Base-by-base conservation (phyloP, 1,139 yeast species). In the Blastobotrys apis region DNA sequence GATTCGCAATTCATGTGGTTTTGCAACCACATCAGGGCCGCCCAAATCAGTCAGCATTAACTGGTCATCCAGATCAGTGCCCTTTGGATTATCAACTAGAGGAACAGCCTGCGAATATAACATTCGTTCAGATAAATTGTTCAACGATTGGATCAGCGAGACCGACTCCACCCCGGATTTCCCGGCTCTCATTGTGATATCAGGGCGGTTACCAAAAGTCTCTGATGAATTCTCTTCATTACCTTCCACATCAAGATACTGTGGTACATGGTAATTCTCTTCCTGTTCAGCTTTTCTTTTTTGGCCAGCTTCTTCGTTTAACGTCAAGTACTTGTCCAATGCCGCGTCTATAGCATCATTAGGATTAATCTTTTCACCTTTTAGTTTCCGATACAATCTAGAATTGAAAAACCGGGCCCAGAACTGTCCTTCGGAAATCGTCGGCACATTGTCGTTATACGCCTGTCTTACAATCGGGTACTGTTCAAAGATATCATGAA, bases 391-490 rank as follows among this genome's bases (percentile, higher is more conserved):
- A 60, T 90, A 92, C 48, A 92, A 67, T 56, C 88, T 82, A 1
- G 97, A 87, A 56, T 86, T 81, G 70, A 92, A 92, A 59, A 92
- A 94, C 50, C 97, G 72, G n/a, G 95, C 84, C 98, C 99, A 92
- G 56, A 92, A 92, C 58, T 85, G 95, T 31, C 94, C 92, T 62
- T 90, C 97, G 41, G 77, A 75, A 49, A 92, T 74, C 51, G 82
- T 81, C 0, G 98, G 98, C 1, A 94, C 98, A 49, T 81, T 79
- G 49, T 92, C 98, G 51, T 79, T 80, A 59, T 84, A 92, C 0
- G 97, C 97, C 51, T 78, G 81, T 48, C 85, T 78, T n/a, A 92
- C 94, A 30, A 90, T 78, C 0, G 98, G 98, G 59, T 92, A 92
- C 48, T 94, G 95, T 43, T 83, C 86, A 60, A 92, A 90, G 21